Base-by-base conservation (phyloP, 179 eudicot genomes). In the Spinacia oleracea region DNA sequence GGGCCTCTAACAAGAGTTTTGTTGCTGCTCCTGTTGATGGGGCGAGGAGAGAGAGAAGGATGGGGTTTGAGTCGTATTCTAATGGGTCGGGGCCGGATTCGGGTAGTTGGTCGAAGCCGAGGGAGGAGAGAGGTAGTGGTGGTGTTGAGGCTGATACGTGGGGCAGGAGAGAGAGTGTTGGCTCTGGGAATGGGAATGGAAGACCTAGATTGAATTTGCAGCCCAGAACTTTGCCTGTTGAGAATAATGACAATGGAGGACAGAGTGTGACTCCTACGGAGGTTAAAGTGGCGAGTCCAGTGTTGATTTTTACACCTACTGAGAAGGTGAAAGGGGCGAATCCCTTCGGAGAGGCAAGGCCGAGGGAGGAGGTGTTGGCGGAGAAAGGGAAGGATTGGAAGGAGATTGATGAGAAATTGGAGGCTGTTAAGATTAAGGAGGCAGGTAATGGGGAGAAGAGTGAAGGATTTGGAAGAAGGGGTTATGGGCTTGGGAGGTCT, bases 351-450 rank as follows among this genome's bases (percentile, higher is more conserved):
- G 89, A 78, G 48, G 97, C 97, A 6, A 87, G 97, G 89, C 97
- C 98, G 1, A 91, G 98, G 75, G 97, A 95, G 85, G 93, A 89
- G 88, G 93, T 92, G 48, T 86, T 94, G 93, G 87, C 88, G 69
- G 92, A 87, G 77, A 90, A 91, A 86, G 98, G 97, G 2, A 80
- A 93, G 80, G 97, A 94, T 81, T 93, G 94, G 97, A 93, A 94
- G 90, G 94, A 94, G 81, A 84, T 93, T 78, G 97, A 90, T 75
- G 97, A 91, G 81, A 93, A 91, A 78, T 83, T 93, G 76, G 97
- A 92, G 76, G 78, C 89, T 23, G 38, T 72, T 34, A 90, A 87
- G 83, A 55, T 84, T 53, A 89, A 89, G 84, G 96, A 91, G 50
- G 53, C 21, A 18, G 25, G 78, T 20, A 62, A 31, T 58, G 78